Conservation (phyloP, 495 filamentous ascomycete genomes). For the Penicillium longicatenatum region DNA sequence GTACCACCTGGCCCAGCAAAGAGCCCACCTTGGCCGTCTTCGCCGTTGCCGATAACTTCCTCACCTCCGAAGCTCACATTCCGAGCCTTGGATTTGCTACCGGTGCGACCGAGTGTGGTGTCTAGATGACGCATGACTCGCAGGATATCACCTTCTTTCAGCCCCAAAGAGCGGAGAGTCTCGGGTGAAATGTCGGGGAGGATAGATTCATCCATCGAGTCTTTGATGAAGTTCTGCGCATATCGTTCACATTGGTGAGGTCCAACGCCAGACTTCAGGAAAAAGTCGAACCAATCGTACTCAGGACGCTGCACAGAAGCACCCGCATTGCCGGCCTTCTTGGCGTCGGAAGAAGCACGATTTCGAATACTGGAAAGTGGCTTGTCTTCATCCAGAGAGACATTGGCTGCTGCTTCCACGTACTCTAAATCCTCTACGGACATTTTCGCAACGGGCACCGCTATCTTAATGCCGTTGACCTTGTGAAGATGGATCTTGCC, state of each 20-base stretch:
- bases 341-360: slow-evolving; percentile 26
- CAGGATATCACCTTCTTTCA: slow-evolving; percentile 95
- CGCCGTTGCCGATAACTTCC: slow-evolving; percentile 52
- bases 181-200: slow-evolving; percentile 82
- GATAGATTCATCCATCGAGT: slow-evolving; percentile 94
- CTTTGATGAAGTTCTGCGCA: slow-evolving; percentile 79
- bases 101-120: slow-evolving; percentile 69
- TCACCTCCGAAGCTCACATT: slow-evolving; percentile 64
- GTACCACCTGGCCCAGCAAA: slow-evolving; percentile 90
- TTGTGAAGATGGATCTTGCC: slow-evolving; percentile 99
- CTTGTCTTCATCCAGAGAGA: slow-evolving; percentile 95
- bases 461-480: slow-evolving; percentile 96
- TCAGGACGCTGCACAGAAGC: slow-evolving; percentile 61
- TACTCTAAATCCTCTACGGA: slow-evolving; percentile 92
- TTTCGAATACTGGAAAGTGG: slow-evolving; percentile 76
- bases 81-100: slow-evolving; percentile 57
- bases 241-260: slow-evolving; percentile 93
- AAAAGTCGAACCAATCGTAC: slow-evolving; percentile 99
- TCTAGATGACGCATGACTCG: slow-evolving; percentile 91
- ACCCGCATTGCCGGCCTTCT: slow-evolving; percentile 40
- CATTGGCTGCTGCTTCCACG: slow-evolving; percentile 81
- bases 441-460: slow-evolving; percentile 94
- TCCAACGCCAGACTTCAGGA: slow-evolving; percentile 86
- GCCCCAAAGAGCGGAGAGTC: slow-evolving; percentile 78
- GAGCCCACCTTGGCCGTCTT: slow-evolving; percentile 65